Evolutionary conservation across 805 yeast species (phyloP).

Genomic region (Myxozyma vanderwaltii): DNA sequence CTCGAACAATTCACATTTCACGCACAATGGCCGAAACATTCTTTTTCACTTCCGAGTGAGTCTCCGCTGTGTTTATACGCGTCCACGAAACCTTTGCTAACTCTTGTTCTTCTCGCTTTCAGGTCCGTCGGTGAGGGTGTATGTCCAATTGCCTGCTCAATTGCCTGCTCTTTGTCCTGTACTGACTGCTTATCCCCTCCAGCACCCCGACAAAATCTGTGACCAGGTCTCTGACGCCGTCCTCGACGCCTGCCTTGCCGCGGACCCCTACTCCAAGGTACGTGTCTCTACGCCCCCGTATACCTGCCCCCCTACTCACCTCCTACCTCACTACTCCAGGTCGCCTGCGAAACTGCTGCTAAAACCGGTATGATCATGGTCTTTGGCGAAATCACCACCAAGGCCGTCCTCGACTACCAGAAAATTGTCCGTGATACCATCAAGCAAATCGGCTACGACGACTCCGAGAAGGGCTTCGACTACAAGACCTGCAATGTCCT

Average conservation of each 20-base stretch:
- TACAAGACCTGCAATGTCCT: conserved; percentile 98
- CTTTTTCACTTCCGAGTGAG: conserved; percentile 64
- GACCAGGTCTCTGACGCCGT: conserved; percentile 99
- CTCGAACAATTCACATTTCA: neutral
- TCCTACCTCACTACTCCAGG: conserved; percentile 41
- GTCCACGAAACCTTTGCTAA: conserved; percentile 9
- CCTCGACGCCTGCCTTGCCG: conserved; percentile 93
- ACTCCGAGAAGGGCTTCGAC: conserved; percentile 95
- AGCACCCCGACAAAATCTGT: conserved; percentile 61
- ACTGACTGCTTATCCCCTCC: neutral
- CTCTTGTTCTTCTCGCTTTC: neutral
- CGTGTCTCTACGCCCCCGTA: neutral
- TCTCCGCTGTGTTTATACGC: no score
- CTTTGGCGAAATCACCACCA: conserved; percentile 98
- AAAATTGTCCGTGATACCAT: conserved; percentile 97
- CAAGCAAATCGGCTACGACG: conserved; percentile 97
- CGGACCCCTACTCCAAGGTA: conserved; percentile 88
- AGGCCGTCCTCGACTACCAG: conserved; percentile 93
- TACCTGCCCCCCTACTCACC: neutral
- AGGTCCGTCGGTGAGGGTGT: conserved; percentile 65
- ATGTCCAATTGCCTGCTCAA: conserved; percentile 18
- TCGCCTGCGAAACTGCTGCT: conserved; percentile 98
- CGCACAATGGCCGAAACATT: conserved; percentile 48
- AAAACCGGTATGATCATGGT: conserved; percentile 99
- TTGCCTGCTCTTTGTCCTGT: neutral